phyloP scores from a whole-genome alignment of 768 basidiomycete species.

The Boletus barrowsii region DNA sequence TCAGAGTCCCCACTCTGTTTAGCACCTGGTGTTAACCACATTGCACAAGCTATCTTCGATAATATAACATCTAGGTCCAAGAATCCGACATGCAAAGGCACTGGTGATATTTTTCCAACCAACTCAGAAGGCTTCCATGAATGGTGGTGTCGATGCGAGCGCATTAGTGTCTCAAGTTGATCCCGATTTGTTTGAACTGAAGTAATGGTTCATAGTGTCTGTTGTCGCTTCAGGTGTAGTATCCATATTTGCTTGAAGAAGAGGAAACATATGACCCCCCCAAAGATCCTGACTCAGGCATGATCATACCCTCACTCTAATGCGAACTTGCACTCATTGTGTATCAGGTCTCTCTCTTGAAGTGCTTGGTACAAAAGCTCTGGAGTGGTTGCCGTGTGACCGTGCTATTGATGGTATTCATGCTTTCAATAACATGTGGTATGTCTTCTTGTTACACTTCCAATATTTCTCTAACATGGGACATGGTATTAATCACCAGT shows the following conservation, averaged over 20 bases:
- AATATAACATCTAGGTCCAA: constrained; percentile 9
- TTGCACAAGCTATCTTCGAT: constrained; percentile 45
- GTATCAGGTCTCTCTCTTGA: constrained; percentile 68
- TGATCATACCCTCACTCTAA: neutral
- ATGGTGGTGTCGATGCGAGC: constrained; percentile 74
- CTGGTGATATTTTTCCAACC: constrained; percentile 73
- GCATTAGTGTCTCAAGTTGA: constrained; percentile 37
- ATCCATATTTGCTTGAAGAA: constrained; percentile 66
- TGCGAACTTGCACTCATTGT: neutral
- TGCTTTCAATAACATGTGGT: constrained; percentile 85
- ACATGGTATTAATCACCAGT: constrained; percentile 34
- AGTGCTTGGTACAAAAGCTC: constrained; percentile 78
- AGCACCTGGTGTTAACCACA: constrained; percentile 48
- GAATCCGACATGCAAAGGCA: constrained; percentile 38
- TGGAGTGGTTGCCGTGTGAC: constrained; percentile 71
- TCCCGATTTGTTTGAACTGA: constrained; percentile 1
- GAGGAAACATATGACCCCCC: constrained; percentile 86
- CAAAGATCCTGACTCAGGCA: constrained; percentile 82
- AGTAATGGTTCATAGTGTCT: constrained; percentile 50
- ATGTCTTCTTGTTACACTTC: constrained; percentile 16
- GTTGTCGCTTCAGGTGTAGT: constrained; percentile 46
- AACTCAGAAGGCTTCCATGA: constrained; percentile 71
- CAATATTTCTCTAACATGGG: neutral
- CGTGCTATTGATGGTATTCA: constrained; percentile 79
- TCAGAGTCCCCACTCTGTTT: constrained; percentile 44